Conservation (phyloP, 257 asterid genomes). For the Solanum megistacrolobum region DNA sequence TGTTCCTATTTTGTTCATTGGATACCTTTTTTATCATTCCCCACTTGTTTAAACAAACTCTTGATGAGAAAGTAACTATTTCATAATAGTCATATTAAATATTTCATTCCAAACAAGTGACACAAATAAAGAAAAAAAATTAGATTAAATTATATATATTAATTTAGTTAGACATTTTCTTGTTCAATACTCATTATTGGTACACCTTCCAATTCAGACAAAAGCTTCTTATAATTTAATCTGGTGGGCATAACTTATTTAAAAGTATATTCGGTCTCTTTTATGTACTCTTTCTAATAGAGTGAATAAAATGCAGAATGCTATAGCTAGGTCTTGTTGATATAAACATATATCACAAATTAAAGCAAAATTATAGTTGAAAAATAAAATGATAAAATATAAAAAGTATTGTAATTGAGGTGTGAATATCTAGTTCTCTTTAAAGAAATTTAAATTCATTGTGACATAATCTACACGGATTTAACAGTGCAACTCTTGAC, state of each 20-base stretch:
- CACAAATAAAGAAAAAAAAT: neutral
- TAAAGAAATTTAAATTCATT: no score
- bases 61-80: neutral
- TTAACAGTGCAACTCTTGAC: no score
- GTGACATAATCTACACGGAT: neutral
- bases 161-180: neutral
- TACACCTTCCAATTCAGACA: neutral
- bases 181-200: neutral
- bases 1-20: neutral
- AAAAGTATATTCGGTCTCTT: neutral
- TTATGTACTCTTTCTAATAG: neutral
- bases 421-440: neutral
- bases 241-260: neutral
- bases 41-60: neutral
- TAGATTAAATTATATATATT: no score
- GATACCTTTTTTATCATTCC: neutral
- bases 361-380: no score
- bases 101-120: neutral
- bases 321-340: neutral
- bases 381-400: no score
- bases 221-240: no score
- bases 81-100: neutral
- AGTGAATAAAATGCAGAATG: neutral
- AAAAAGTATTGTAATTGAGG: no score
- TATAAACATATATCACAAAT: neutral